A percentile compares a stretch with the other conserved stretches of the same genome.
phyloP scores from a whole-genome alignment of 371 early-diverging fungal genomes.

The Capniomyces stellatus region DNA sequence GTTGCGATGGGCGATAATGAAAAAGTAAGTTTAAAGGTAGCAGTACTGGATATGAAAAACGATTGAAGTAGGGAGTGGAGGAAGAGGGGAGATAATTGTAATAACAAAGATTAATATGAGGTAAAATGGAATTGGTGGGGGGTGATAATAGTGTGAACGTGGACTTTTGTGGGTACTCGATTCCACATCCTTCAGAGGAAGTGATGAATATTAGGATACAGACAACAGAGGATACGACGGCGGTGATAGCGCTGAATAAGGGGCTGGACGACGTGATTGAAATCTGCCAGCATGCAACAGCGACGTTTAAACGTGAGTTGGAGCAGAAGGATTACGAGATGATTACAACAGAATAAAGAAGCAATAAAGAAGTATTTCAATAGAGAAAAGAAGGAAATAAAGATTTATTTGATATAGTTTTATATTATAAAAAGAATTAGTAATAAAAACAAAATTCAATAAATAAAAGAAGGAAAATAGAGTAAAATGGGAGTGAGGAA shows the following conservation, averaged over 20 bases:
- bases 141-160: slow-evolving; percentile 79
- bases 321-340: not conserved
- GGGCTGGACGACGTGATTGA: slow-evolving; percentile 66
- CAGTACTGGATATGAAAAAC: not conserved
- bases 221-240: slow-evolving; percentile 54
- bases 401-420: not conserved
- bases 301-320: slow-evolving; percentile 10
- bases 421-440: too few species aligned
- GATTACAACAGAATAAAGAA: not conserved
- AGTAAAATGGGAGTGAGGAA: too few species aligned
- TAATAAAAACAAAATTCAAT: too few species aligned
- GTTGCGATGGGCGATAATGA: slow-evolving; percentile 79
- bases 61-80: not conserved
- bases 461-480: too few species aligned
- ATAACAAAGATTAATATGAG: not conserved
- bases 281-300: slow-evolving; percentile 27
- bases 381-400: not conserved
- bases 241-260: slow-evolving; percentile 65
- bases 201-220: slow-evolving; percentile 90
- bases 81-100: not conserved
- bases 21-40: slow-evolving; percentile 56
- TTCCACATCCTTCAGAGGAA: slow-evolving; percentile 98
- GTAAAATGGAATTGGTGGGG: slow-evolving; percentile 11
- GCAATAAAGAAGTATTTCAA: not conserved
- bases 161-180: slow-evolving; percentile 94